phyloP scores from a whole-genome alignment of 192 early-diverging fungal species.

The Linnemannia zychae region DNA sequence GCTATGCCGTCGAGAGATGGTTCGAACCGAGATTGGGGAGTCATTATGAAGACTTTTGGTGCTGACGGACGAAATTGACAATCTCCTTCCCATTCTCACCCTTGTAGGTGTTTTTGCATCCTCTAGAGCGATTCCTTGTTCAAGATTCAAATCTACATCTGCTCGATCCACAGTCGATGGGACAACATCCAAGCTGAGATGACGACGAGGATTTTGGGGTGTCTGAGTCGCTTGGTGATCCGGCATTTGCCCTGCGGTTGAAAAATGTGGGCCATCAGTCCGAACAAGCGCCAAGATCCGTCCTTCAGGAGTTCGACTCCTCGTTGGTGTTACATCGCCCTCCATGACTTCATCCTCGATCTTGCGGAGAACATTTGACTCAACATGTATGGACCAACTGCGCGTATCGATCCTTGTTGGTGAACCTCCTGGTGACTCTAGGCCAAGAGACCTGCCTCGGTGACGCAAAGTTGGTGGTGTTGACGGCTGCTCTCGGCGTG shows the following conservation, averaged over 20 bases:
- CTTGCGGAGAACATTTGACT: not conserved
- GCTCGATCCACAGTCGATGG: not conserved
- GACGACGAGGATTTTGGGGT: not conserved
- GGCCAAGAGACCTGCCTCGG: conserved; percentile 9
- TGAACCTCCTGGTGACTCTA: not conserved
- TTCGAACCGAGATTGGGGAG: not conserved
- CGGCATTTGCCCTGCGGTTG: not conserved
- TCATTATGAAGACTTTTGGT: conserved; percentile 12
- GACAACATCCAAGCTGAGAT: not conserved
- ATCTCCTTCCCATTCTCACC: not conserved
- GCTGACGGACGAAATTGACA: conserved; percentile 18
- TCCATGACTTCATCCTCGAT: not conserved
- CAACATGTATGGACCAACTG: not conserved
- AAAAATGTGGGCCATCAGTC: not conserved
- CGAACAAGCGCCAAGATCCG: not conserved
- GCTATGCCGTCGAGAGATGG: not conserved
- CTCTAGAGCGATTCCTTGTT: not conserved
- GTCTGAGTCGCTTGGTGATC: not conserved
- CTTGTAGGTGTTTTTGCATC: conserved; percentile 4
- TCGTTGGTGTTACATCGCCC: too few relatives aligned
- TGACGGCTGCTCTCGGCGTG: not conserved
- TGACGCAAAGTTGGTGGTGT: conserved; percentile 18
- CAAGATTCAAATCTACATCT: not conserved
- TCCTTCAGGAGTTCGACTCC: not conserved
- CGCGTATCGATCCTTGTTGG: not conserved